A percentile compares a stretch with the other conserved stretches of the same genome.
Evolutionary conservation across 2,329 filamentous ascomycete species (phyloP).

Genomic region (Phaeosphaeriaceae sp.): DNA sequence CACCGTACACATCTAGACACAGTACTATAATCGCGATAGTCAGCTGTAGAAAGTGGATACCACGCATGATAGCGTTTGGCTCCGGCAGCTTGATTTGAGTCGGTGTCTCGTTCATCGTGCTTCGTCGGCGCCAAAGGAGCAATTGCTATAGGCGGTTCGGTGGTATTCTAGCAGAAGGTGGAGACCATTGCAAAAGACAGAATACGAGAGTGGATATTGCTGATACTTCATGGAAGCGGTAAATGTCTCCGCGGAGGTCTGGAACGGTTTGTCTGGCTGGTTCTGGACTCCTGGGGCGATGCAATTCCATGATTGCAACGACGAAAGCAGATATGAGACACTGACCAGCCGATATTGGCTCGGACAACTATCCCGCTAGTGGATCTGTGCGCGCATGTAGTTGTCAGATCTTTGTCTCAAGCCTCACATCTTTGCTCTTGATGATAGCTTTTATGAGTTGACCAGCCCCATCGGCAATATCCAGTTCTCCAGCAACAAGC

Average conservation of each 20-base stretch:
- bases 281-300: slow-evolving; percentile 3
- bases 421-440: not conserved
- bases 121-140: not conserved
- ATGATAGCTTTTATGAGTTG: not conserved
- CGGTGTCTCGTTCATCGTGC: slow-evolving; percentile 9
- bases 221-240: slow-evolving; percentile 1
- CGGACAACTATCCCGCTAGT: not conserved
- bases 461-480: not conserved
- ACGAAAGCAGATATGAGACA: not conserved
- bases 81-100: not conserved
- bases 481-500: not conserved
- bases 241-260: slow-evolving; percentile 5
- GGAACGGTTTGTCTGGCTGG: slow-evolving; percentile 1
- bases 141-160: not conserved
- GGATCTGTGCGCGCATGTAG: not conserved
- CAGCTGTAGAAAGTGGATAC: slow-evolving; percentile 27
- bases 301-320: not conserved
- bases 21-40: slow-evolving; percentile 56
- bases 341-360: not conserved
- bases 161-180: not conserved
- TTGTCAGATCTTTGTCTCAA: not conserved
- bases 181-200: slow-evolving; percentile 5
- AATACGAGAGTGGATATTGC: slow-evolving; percentile 3
- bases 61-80: not conserved
- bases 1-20: slow-evolving; percentile 57